phyloP scores from a whole-genome alignment of 108 stramenopile genomes.

The Epipyxis sp. region DNA sequence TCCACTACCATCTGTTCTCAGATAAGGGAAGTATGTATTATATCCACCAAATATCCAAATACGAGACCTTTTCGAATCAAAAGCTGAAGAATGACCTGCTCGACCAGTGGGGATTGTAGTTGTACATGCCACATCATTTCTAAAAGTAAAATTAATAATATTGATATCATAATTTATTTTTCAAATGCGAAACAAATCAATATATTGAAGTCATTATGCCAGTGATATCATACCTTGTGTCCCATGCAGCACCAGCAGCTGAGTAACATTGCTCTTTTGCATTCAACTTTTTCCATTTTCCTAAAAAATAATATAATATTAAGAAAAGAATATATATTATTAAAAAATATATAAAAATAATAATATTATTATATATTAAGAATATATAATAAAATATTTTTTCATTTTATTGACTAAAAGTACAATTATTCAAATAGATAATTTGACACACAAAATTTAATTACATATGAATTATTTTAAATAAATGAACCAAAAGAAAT shows the following conservation, averaged over 20 bases:
- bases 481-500: too few species aligned
- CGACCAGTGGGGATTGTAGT: conserved; percentile 64
- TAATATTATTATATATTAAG: too few species aligned
- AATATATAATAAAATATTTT: too few species aligned
- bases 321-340: neutral
- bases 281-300: conserved; percentile 52
- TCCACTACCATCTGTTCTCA: conserved; percentile 60
- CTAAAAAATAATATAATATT: conserved; percentile 1
- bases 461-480: too few species aligned
- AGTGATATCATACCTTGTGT: too few species aligned
- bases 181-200: neutral
- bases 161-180: conserved; percentile 17
- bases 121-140: conserved; percentile 61
- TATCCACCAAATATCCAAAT: conserved; percentile 75
- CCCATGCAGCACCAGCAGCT: conserved; percentile 62
- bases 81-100: conserved; percentile 65
- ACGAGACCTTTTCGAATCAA: conserved; percentile 54
- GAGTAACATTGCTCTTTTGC: conserved; percentile 51
- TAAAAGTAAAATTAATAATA: too few species aligned
- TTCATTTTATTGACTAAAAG: too few species aligned
- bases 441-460: too few species aligned
- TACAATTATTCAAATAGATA: too few species aligned
- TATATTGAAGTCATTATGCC: too few species aligned
- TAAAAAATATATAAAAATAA: too few species aligned
- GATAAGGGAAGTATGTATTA: conserved; percentile 71